Conservation (phyloP, 1,284 basidiomycete species). For the Microbotryomycetes sp. region DNA sequence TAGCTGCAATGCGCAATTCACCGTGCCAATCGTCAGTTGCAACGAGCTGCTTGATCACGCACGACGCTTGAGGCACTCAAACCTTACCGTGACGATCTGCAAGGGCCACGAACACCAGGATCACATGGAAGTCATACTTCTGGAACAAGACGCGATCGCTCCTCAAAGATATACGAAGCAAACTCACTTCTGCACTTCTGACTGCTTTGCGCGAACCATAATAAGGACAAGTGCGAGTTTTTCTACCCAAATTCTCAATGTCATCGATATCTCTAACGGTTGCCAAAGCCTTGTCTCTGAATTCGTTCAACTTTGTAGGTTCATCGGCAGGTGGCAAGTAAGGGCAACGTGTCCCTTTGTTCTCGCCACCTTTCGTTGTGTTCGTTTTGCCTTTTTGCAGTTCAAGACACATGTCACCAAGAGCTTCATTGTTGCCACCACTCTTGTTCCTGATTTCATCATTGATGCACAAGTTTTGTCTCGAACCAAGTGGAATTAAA, state of each 20-base stretch:
- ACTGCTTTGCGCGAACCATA: slow-evolving; percentile 84
- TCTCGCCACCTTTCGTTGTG: slow-evolving; percentile 37
- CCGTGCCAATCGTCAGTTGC: not conserved
- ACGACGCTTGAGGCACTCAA: not conserved
- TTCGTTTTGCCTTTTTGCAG: slow-evolving; percentile 68
- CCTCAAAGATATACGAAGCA: slow-evolving; percentile 9
- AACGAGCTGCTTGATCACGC: not conserved
- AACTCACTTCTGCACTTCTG: slow-evolving; percentile 73
- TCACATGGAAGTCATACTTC: too few relatives aligned
- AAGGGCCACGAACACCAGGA: too few relatives aligned
- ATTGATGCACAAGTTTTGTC: slow-evolving; percentile 91
- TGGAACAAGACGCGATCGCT: too few relatives aligned
- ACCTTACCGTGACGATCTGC: not conserved
- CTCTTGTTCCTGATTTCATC: slow-evolving; percentile 59
- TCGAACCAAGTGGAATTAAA: slow-evolving; percentile 76
- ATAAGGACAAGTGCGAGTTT: slow-evolving; percentile 75
- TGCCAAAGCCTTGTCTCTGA: slow-evolving; percentile 84
- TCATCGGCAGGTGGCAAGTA: slow-evolving; percentile 70
- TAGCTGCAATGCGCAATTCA: slow-evolving; percentile 55
- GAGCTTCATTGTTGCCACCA: slow-evolving; percentile 52
- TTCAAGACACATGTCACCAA: slow-evolving; percentile 89
- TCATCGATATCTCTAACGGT: slow-evolving; percentile 92
- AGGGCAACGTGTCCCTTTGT: slow-evolving; percentile 62
- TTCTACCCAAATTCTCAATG: slow-evolving; percentile 64
- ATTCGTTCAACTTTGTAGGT: slow-evolving; percentile 66